Conservation (phyloP, 2,329 filamentous ascomycete species). For the Drechslerella stenobrocha region DNA sequence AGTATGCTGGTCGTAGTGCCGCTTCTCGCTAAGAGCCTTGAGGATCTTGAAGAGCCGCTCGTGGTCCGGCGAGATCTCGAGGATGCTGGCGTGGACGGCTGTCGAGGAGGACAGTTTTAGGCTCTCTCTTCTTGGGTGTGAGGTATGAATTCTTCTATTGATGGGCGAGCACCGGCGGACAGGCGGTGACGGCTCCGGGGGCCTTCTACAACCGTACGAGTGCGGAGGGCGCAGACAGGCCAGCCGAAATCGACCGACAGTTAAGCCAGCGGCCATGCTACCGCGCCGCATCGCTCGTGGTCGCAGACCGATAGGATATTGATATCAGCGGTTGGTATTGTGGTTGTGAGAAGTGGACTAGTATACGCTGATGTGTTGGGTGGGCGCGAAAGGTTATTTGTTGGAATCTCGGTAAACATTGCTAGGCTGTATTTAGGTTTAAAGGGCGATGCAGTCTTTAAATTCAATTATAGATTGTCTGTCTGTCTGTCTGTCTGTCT, state of each 20-base stretch:
- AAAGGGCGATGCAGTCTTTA: no score
- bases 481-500: no score
- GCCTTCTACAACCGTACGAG: not conserved
- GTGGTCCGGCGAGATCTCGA: conserved; percentile 24
- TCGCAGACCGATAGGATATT: not conserved
- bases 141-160: not conserved
- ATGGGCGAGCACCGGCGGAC: no score
- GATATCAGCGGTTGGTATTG: not conserved
- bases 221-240: conserved; percentile 5
- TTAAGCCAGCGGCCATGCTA: not conserved
- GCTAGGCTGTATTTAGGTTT: no score
- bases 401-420: no score
- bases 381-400: no score
- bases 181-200: not conserved
- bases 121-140: not conserved
- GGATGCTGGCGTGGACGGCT: conserved; percentile 25
- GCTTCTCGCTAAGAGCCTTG: conserved; percentile 3
- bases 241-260: not conserved
- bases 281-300: not conserved
- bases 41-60: conserved; percentile 13
- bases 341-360: not conserved
- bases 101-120: conserved; percentile 7
- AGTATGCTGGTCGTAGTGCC: conserved; percentile 1
- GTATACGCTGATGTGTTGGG: no score
- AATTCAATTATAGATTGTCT: no score